phyloP scores from a whole-genome alignment of 345 rosid genomes.

The Hypericum perforatum region DNA sequence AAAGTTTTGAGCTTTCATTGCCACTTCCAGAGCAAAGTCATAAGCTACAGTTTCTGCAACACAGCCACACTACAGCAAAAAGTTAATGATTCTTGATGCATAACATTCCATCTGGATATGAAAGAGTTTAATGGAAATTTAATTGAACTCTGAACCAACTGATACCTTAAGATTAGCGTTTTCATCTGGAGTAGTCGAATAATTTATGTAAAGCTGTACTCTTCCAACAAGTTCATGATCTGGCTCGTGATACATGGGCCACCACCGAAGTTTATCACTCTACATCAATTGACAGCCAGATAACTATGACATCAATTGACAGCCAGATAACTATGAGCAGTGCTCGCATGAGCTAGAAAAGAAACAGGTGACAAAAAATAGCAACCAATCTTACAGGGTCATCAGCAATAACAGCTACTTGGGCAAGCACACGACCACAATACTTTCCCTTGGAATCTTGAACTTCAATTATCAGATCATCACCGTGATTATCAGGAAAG shows the following conservation, averaged over 20 bases:
- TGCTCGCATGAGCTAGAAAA: too few species aligned
- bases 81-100: too few species aligned
- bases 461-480: constrained; percentile 22
- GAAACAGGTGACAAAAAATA: background rate
- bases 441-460: constrained; percentile 17
- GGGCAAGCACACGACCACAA: constrained; percentile 16
- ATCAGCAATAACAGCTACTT: constrained; percentile 21
- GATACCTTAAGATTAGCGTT: constrained; percentile 56
- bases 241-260: constrained; percentile 23
- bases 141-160: background rate
- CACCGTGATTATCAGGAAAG: constrained; percentile 19
- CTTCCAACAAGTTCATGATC: constrained; percentile 20
- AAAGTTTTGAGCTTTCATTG: constrained; percentile 19
- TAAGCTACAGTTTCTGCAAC: constrained; percentile 25
- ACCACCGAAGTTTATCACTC: constrained; percentile 25
- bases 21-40: constrained; percentile 24
- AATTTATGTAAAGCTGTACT: constrained; percentile 18
- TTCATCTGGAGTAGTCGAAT: constrained; percentile 19
- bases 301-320: too few species aligned
- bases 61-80: constrained; percentile 12
- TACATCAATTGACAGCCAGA: background rate
- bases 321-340: too few species aligned
- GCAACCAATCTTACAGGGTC: constrained; percentile 14
- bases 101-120: too few species aligned
- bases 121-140: too few species aligned